Base-by-base conservation (phyloP, 169 alveolate species). In the Babesia gibsoni region DNA sequence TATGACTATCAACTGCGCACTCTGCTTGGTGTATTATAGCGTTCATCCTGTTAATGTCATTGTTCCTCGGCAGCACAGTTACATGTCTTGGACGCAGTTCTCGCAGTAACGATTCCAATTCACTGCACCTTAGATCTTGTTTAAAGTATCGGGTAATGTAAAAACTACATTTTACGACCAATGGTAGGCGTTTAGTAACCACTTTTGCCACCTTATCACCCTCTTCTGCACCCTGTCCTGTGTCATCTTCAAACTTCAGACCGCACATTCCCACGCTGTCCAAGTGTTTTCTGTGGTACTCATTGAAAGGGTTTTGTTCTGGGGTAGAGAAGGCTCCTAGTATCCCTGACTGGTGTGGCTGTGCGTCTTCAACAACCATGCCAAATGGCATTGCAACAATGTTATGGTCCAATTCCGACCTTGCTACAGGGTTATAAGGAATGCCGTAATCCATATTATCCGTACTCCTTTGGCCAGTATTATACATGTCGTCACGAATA, bases 211-310 rank as follows among this genome's bases (percentile, higher is more conserved):
- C 50, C 4, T 22, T n/a, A 18, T 29, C 46, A 0, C 33, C 54
- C 43, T 23, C 46, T 29, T 27, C 35, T 32, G 52, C 29, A 18
- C 33, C 25, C 5, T 45, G 0, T 3, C 5, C 56, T 18, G 20
- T 48, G 3, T 64, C 66, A 20, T 20, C 67, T 14, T 72, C 75
- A 35, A 75, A 75, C 52, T 39, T 20, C 20, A 12, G 16, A 8
- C 59, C 36, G 18, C 22, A 39, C n/a, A 25, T 49, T 5, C 42
- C 56, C 23, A 14, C 12, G 22, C 36, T 43, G 32, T 53, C 84
- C 10, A 75, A 30, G 37, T 75, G 70, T 25, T 75, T 37, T 42
- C 30, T 50, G 53, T 75, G 66, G 23, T 75, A 75, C 27, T 35
- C 74, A n/a, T 75, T 58, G 3, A 61, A n/a, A 10, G 56, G 72